Percentiles rank a stretch among this genome's conserved stretches.
phyloP scores from a whole-genome alignment of 192 early-diverging fungal genomes.

The Podila epigama region DNA sequence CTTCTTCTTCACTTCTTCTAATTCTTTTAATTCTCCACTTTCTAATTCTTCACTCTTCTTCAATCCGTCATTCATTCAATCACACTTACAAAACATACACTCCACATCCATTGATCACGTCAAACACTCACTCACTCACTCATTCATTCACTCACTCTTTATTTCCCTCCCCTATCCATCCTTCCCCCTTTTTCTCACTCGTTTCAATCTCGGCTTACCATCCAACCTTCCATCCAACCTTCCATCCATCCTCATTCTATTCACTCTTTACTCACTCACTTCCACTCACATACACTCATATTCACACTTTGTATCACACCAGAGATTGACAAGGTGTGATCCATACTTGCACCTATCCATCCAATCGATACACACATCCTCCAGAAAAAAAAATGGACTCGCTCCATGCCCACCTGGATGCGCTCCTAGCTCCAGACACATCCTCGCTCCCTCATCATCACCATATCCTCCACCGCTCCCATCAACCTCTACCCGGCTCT shows the following conservation, averaged over 20 bases:
- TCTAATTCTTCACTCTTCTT: not conserved
- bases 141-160: not conserved
- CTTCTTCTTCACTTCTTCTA: not conserved
- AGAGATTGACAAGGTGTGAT: too few relatives aligned
- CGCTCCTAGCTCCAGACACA: slow-evolving; percentile 1
- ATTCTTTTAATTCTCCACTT: not conserved
- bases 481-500: slow-evolving; percentile 14
- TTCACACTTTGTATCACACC: too few relatives aligned
- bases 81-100: too few relatives aligned
- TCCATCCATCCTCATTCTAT: not conserved
- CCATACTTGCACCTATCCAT: too few relatives aligned
- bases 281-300: not conserved
- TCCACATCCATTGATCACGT: too few relatives aligned
- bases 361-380: too few relatives aligned
- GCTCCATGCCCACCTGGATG: slow-evolving; percentile 22
- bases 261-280: not conserved
- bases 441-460: not conserved
- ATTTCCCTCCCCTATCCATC: not conserved
- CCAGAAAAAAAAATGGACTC: slow-evolving; percentile 21
- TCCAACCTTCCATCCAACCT: not conserved
- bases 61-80: too few relatives aligned
- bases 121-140: too few relatives aligned
- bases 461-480: too few relatives aligned
- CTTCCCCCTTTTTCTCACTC: not conserved
- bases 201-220: not conserved